Evolutionary conservation across 345 rosid genomes (phyloP), one percentile per base, ranked within the genome.

Genomic region (Citrus australasica): DNA sequence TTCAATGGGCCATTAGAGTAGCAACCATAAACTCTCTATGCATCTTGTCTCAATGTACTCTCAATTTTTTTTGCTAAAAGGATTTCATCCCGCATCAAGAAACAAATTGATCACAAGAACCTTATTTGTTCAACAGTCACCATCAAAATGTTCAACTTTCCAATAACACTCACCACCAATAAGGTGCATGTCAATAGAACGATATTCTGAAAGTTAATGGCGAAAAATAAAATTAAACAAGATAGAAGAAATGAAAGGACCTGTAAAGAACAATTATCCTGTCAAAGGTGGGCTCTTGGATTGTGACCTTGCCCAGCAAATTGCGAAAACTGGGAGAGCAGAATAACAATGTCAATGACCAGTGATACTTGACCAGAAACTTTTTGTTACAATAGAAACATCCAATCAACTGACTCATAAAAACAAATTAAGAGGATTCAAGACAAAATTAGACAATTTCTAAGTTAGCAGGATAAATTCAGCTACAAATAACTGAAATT

Each of bases 191-290:
- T 35, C 79, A 66, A n/a, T 76, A 24, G 48, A 66, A 51, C n/a
- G 25, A 71, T 35, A 16, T 22, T 67, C 63, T 22, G 53, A n/a
- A 56, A 53, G 65, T 71, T 9, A 58, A 79, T 37, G 53, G 25
- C 33, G 28, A 75, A 55, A 28, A 42, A 35, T 64, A 59, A 77
- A 56, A 71, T 62, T 71, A 76, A 71, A 73, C 67, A 71, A 79
- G 74, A 46, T 56, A 48, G n/a, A 65, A 19, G 13, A 73, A 59
- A 21, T 70, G 58, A 28, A 73, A 75, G 59, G 82, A 93, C 99
- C 99, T 89, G 87, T 95, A 95, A 73, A 95, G 88, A 70, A 93
- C 98, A 66, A 95, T 95, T 33, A 95, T 93, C 93, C 99, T 90
- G 79, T 95, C 97, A 77, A 95, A 95, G 32, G 98, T 89, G 59